Base-by-base conservation (phyloP, 1,139 yeast genomes). In the Saccharomyces hybrid region DNA sequence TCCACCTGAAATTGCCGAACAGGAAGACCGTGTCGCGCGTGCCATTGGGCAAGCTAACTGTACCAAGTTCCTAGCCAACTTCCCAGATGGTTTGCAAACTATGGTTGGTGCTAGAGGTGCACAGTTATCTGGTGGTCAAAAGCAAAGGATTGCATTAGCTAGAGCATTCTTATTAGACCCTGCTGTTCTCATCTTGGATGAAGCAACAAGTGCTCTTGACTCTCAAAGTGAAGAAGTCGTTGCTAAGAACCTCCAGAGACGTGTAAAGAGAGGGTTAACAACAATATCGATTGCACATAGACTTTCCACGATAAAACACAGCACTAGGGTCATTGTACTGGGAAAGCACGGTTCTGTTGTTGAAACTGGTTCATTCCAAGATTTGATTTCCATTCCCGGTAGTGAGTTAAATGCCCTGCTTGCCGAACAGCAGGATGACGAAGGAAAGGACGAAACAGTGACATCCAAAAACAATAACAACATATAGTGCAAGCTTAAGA, bases 241-340 rank as follows among this genome's bases (percentile, higher is more conserved):
- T 56, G 86, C 85, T 52, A 82, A 80, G 57, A 79, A 86, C 0
- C 71, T 83, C 57, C 71, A 79, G 57, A 77, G 80, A 57, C 84
- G 93, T 83, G 80, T 86, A 53, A 73, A 75, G 26, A 82, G 85
- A 47, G 88, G 87, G 32, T 77, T 88, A 73, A 89, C 96, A 0
- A 90, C 95, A 0, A 86, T 90, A 38, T 89, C 95, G 46, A 88
- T 91, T 66, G 98, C 98, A 0, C 98, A 90, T 71, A 78, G 97
- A 64, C 79, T 91, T 54, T 88, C 93, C 16, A 86, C 96, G 9
- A 88, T 88, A 56, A 84, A 84, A 62, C 84, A 86, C 16, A 82
- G 86, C 48, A 86, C 88, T 0, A 76, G 74, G 73, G 83, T 88
- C 2, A 74, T 86, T 55, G 97, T 91, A 9, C 72, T 93, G 53